phyloP scores from a whole-genome alignment of 495 filamentous ascomycete genomes.

The Hypoxylon lienhwacheense region DNA sequence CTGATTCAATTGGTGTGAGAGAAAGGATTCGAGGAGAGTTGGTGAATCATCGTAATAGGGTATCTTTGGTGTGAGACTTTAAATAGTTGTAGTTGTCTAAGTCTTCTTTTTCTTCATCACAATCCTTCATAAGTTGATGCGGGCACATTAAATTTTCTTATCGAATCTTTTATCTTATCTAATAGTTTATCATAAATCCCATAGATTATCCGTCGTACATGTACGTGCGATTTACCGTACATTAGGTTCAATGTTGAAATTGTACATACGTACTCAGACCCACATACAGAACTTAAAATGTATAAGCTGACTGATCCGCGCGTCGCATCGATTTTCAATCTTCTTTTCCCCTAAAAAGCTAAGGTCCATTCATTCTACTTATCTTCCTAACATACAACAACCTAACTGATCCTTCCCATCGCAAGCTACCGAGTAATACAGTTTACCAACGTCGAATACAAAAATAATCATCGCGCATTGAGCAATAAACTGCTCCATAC shows the following conservation, averaged over 20 bases:
- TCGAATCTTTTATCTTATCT: not conserved
- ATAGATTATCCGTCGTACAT: not conserved
- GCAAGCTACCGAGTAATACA: not conserved
- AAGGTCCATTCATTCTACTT: not conserved
- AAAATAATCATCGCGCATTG: not conserved
- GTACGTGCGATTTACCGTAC: not conserved
- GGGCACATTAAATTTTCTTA: slow-evolving; percentile 17
- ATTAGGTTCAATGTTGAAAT: not conserved
- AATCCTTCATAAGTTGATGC: too few relatives aligned
- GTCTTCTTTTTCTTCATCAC: too few relatives aligned
- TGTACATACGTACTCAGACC: too few relatives aligned
- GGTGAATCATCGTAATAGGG: too few relatives aligned
- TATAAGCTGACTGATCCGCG: too few relatives aligned
- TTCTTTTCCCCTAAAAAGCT: too few relatives aligned
- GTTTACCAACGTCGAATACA: not conserved
- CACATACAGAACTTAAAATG: too few relatives aligned
- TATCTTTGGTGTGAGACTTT: too few relatives aligned
- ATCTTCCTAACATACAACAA: slow-evolving; percentile 19
- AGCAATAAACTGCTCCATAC: not conserved
- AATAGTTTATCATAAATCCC: not conserved
- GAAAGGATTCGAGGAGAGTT: too few relatives aligned
- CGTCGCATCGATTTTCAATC: too few relatives aligned
- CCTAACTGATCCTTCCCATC: not conserved
- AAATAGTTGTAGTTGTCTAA: too few relatives aligned
- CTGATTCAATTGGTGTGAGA: too few relatives aligned